Evolutionary conservation across 2,329 filamentous ascomycete genomes (phyloP).

Genomic region (Microsporum ferrugineum): DNA sequence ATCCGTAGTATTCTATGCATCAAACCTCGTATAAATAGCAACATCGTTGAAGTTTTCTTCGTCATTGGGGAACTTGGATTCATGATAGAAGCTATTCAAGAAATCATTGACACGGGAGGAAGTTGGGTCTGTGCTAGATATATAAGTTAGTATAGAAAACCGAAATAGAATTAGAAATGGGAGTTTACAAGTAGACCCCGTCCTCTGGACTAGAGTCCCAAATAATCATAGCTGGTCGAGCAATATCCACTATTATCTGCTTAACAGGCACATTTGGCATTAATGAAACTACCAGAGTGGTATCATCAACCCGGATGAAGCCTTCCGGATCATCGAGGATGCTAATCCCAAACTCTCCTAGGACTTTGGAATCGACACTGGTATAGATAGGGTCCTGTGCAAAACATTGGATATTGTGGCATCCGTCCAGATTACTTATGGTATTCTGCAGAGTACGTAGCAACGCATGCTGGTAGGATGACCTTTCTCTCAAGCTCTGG

Average conservation of each 20-base stretch:
- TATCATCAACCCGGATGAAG: conserved; percentile 29
- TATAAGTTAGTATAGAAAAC: not conserved
- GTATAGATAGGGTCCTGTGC: conserved; percentile 22
- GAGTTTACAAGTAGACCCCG: not conserved
- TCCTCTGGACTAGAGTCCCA: conserved; percentile 15
- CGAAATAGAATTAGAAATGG: too few relatives aligned
- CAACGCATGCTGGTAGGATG: conserved; percentile 19
- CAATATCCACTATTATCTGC: conserved; percentile 31
- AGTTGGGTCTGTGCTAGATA: conserved; percentile 6
- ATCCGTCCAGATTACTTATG: conserved; percentile 7
- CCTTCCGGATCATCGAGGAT: conserved; percentile 23
- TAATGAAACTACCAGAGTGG: conserved; percentile 29
- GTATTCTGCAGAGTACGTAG: conserved; percentile 16
- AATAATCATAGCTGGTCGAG: conserved; percentile 25
- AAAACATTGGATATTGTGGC: conserved; percentile 15
- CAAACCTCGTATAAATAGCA: conserved; percentile 7
- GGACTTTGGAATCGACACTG: conserved; percentile 13
- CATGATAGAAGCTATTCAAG: conserved; percentile 5
- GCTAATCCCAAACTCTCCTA: conserved; percentile 16
- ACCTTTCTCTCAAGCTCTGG: not conserved
- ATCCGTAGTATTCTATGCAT: not conserved
- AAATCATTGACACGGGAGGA: conserved; percentile 7
- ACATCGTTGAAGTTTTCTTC: conserved; percentile 3
- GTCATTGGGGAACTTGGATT: conserved; percentile 7
- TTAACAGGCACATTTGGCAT: conserved; percentile 26